Evolutionary conservation across 2,329 filamentous ascomycete genomes (phyloP).

Genomic region (Trichoderma sp.): DNA sequence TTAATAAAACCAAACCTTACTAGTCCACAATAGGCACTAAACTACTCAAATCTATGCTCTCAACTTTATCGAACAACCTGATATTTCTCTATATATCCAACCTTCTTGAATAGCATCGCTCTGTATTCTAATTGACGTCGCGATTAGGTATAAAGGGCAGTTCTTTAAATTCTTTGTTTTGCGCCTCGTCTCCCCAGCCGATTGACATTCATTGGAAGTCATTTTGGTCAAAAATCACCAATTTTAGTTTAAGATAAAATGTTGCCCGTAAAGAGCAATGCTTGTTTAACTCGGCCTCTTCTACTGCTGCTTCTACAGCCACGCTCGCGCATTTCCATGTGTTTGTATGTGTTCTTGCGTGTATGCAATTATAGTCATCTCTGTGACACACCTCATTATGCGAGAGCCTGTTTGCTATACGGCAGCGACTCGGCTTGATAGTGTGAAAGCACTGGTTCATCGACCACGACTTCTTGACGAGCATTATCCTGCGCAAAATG

Average conservation of each 20-base stretch:
- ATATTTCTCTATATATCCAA: neutral
- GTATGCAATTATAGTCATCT: neutral
- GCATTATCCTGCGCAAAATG: neutral
- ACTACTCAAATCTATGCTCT: neutral
- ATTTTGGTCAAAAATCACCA: too few species aligned
- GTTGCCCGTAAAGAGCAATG: too few species aligned
- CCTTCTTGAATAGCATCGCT: neutral
- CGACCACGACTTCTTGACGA: neutral
- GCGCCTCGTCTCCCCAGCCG: neutral
- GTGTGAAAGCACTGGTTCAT: neutral
- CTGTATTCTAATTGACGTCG: too few species aligned
- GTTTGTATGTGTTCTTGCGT: neutral
- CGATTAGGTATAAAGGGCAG: too few species aligned
- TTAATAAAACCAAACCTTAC: fast-evolving
- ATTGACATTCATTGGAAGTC: neutral
- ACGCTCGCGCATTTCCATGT: neutral
- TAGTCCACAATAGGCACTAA: neutral
- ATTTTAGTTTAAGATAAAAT: too few species aligned
- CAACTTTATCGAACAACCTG: too few species aligned
- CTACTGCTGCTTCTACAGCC: neutral
- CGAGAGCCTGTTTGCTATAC: neutral
- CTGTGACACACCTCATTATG: neutral
- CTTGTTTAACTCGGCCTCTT: neutral
- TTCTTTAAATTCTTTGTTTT: too few species aligned
- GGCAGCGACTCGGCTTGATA: neutral